A percentile compares a stretch with the other conserved stretches of the same genome.
phyloP scores from a whole-genome alignment of 495 filamentous ascomycete species.

The Lentithecium fluviatile region DNA sequence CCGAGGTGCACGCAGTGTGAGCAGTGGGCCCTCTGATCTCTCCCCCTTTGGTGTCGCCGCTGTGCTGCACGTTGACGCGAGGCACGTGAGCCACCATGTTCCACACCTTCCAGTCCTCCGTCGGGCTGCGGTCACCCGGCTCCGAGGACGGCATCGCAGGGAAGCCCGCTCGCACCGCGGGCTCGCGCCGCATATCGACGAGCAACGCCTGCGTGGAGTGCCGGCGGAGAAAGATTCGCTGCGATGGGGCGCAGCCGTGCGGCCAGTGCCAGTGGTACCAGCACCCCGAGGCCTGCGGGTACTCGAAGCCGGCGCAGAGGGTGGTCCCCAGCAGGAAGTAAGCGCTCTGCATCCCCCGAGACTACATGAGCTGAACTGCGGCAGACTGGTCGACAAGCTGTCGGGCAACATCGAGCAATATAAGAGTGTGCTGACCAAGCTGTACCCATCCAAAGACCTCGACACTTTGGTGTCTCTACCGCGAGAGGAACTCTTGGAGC shows the following conservation, averaged over 20 bases:
- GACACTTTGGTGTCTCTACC: constrained; percentile 49
- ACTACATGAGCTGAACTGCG: constrained; percentile 13
- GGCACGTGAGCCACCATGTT: constrained; percentile 26
- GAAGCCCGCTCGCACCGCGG: constrained; percentile 35
- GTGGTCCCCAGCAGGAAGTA: constrained; percentile 43
- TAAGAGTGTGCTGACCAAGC: constrained; percentile 44
- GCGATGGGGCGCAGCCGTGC: constrained; percentile 38
- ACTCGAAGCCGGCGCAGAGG: constrained; percentile 42
- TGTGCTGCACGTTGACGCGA: background rate
- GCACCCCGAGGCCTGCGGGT: constrained; percentile 41
- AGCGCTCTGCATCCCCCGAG: constrained; percentile 7
- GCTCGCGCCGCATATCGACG: constrained; percentile 38
- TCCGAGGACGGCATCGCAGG: constrained; percentile 15
- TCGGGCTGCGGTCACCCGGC: constrained; percentile 32
- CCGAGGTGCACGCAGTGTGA: constrained; percentile 21
- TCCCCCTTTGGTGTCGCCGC: background rate
- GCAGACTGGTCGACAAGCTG: constrained; percentile 40
- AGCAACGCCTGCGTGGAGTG: constrained; percentile 41
- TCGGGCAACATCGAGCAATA: constrained; percentile 37
- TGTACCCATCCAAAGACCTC: constrained; percentile 50
- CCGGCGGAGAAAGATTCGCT: constrained; percentile 37
- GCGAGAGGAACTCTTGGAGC: constrained; percentile 52
- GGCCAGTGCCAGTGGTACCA: constrained; percentile 43
- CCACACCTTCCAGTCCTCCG: constrained; percentile 39
- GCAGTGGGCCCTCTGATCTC: background rate